phyloP scores from a whole-genome alignment of 2,329 filamentous ascomycete genomes.

The Cryphonectria japonica region DNA sequence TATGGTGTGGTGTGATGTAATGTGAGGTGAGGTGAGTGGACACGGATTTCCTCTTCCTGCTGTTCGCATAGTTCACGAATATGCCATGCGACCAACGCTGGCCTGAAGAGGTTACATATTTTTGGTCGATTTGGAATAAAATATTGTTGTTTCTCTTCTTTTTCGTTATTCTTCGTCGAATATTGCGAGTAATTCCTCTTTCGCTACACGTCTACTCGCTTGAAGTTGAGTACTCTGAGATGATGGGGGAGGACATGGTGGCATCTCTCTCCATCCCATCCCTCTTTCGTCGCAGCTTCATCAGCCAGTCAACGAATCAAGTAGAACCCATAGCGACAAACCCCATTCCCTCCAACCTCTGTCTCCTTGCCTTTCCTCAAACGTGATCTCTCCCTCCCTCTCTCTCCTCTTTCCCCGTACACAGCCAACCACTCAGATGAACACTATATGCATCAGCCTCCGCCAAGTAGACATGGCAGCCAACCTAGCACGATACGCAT shows the following conservation, averaged over 20 bases:
- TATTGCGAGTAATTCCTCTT: background rate
- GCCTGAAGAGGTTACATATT: too few species aligned
- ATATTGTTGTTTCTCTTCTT: background rate
- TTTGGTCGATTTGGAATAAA: too few species aligned
- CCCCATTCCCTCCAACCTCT: background rate
- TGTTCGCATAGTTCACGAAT: too few species aligned
- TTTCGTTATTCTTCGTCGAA: background rate
- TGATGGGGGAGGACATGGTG: background rate
- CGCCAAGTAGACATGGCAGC: slow-evolving; percentile 53
- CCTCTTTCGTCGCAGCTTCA: background rate
- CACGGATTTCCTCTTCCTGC: too few species aligned
- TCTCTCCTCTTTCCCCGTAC: too few species aligned
- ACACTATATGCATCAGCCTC: slow-evolving; percentile 38
- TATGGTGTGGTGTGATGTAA: too few species aligned
- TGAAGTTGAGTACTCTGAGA: background rate
- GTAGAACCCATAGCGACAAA: too few species aligned
- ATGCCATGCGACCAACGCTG: too few species aligned
- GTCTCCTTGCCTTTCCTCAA: background rate
- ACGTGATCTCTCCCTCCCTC: too few species aligned
- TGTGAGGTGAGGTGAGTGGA: too few species aligned
- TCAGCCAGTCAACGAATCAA: background rate
- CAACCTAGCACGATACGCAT: slow-evolving; percentile 49
- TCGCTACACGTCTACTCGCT: background rate
- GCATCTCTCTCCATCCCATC: too few species aligned
- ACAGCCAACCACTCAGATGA: slow-evolving; percentile 28